Evolutionary conservation across 1,284 basidiomycete species (phyloP), one percentile per base, ranked within the genome.

Genomic region (Coniophora puteana): DNA sequence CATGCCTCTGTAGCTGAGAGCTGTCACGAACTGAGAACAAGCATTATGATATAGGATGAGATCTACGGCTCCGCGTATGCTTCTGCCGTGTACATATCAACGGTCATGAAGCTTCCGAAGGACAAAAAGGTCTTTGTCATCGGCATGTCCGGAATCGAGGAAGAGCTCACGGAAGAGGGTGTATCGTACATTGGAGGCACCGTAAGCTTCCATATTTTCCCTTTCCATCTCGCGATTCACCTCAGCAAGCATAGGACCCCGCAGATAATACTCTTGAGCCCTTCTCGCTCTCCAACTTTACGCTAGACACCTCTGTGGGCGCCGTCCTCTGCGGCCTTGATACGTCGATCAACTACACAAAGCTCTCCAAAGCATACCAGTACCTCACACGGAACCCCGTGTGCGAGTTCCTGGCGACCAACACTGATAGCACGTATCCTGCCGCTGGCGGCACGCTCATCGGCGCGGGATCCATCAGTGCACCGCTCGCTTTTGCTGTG

Each of bases 71-170:
- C 93, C 6, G 93, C 93, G 2, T 96, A 89, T 59, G 93, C 94
- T 4, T 78, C 93, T 5, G 94, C 95, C 2, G 87, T 94, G 8
- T 98, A 98, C 65, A 68, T 99, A 18, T 93, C 91, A 3, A 80
- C 89, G 30, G 86, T 96, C 14, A 71, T 97, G 51, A 86, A 92
- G 49, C 76, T 97, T 48, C 91, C 90, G 8, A 86, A 86, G 52
- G 80, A 91, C 61, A 92, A 97, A 69, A 93, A 90, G 62, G 94
- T 96, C 6, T 99, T 94, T 64, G 90, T 99, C 11, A 87, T 99
- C 44, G 96, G 96, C 2, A 90, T 93, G 81, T 64, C 74, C 30
- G 94, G 94, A 0, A 69, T 99, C 30, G 94, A 98, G 63, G 89
- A 98, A 54, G 96, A 99, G 66, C 71, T 99, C 36, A 74, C 69